phyloP scores from a whole-genome alignment of 2,329 filamentous ascomycete genomes.

The Penicillium sp. region DNA sequence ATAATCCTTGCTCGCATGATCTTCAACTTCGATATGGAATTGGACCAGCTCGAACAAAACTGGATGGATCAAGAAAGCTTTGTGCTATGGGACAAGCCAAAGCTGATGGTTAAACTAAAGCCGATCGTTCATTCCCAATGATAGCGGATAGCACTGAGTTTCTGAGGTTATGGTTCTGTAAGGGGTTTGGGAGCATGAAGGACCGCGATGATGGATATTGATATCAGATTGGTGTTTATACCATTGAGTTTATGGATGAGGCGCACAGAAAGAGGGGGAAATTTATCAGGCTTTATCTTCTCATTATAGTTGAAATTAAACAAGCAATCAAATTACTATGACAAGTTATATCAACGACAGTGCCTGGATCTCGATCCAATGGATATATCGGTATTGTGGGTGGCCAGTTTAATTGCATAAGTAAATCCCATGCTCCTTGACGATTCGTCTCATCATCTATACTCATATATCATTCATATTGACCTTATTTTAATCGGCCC shows the following conservation, averaged over 20 bases:
- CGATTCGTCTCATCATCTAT: not conserved
- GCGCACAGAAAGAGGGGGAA: not conserved
- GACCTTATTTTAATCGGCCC: not conserved
- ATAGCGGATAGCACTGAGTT: not conserved
- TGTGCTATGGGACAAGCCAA: constrained; percentile 10
- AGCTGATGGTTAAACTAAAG: constrained; percentile 12
- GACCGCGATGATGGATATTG: not conserved
- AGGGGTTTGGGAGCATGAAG: not conserved
- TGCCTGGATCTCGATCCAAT: not conserved
- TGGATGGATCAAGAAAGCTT: constrained; percentile 12
- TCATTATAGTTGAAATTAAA: not conserved
- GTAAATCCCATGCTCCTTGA: not conserved
- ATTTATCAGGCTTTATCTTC: no score
- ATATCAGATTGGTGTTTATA: not conserved
- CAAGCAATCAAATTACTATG: not conserved
- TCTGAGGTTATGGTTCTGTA: not conserved
- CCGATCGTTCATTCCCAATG: not conserved
- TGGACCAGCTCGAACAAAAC: constrained; percentile 6
- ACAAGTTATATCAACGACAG: no score
- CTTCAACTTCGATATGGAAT: constrained; percentile 17
- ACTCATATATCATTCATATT: not conserved
- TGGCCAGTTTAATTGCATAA: not conserved
- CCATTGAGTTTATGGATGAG: not conserved
- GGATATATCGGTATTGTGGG: no score
- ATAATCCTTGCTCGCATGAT: constrained; percentile 16